phyloP scores from a whole-genome alignment of 208 protist genomes.

The Balamuthia mandrillaris region DNA sequence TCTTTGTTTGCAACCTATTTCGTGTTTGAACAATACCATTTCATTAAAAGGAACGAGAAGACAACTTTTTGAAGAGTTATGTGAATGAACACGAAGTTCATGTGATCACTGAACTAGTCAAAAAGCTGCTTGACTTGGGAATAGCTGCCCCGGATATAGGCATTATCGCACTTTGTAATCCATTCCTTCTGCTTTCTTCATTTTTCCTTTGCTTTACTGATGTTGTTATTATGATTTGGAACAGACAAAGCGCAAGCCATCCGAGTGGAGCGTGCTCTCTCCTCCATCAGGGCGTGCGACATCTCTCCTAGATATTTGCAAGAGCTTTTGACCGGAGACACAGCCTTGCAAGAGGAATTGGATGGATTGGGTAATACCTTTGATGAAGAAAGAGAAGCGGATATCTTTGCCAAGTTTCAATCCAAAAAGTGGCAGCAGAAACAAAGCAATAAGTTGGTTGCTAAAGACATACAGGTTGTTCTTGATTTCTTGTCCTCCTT shows the following conservation, averaged over 20 bases:
- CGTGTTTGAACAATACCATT: too few relatives aligned
- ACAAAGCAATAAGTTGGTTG: conserved; percentile 22
- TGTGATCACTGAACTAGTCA: conserved; percentile 48
- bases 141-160: conserved; percentile 57
- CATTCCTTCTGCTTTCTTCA: background rate
- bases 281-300: conserved; percentile 5
- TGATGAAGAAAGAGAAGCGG: background rate
- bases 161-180: conserved; percentile 65
- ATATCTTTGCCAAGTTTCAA: background rate
- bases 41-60: conserved; percentile 30
- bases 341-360: too few relatives aligned
- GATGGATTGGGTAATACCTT: background rate
- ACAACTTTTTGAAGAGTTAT: conserved; percentile 45
- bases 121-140: conserved; percentile 37
- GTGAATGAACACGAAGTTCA: conserved; percentile 53
- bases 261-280: conserved; percentile 9
- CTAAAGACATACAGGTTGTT: background rate
- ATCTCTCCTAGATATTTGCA: conserved; percentile 20
- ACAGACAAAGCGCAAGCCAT: conserved; percentile 58
- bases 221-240: background rate
- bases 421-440: conserved; percentile 37
- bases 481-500: background rate
- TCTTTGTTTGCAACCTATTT: background rate
- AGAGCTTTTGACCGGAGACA: conserved; percentile 38
- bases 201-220: background rate